Percentiles rank a stretch among this genome's conserved stretches.
These are phyloP conservation scores for Paracorniculantispora psalliotae DNA, from an alignment of 2,329 filamentous ascomycete genomes.

Conservation along the genomic window DNA sequence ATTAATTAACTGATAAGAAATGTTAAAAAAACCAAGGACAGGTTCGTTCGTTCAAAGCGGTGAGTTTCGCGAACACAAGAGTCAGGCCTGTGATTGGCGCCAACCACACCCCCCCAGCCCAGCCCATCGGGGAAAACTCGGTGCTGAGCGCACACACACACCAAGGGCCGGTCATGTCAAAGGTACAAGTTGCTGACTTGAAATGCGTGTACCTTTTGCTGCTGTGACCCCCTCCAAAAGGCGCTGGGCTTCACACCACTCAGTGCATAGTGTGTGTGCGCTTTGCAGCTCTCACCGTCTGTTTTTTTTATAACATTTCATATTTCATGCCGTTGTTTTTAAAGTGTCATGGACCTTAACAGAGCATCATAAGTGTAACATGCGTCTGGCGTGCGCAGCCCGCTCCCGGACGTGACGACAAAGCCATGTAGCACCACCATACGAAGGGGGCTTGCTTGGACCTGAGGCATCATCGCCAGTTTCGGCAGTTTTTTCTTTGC, in stretches of 20 bases:
- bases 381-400: background rate
- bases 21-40: background rate
- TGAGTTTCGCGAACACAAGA: slow-evolving; percentile 5
- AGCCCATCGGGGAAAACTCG: slow-evolving; percentile 14
- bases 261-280: background rate
- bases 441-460: background rate
- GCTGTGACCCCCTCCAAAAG: background rate
- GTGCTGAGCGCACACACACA: background rate
- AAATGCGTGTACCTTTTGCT: background rate
- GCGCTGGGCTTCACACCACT: background rate
- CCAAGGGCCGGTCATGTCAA: background rate
- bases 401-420: background rate
- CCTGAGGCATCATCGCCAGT: background rate
- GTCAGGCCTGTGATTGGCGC: background rate
- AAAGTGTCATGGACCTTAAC: too few relatives aligned
- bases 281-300: background rate
- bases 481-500: background rate
- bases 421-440: too few relatives aligned
- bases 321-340: background rate
- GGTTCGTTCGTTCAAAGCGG: background rate
- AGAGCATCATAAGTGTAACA: background rate
- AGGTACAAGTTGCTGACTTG: background rate
- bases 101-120: background rate
- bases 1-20: background rate
- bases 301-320: background rate